phyloP scores from a whole-genome alignment of 2,329 filamentous ascomycete genomes.

The Calonectria honghensis region DNA sequence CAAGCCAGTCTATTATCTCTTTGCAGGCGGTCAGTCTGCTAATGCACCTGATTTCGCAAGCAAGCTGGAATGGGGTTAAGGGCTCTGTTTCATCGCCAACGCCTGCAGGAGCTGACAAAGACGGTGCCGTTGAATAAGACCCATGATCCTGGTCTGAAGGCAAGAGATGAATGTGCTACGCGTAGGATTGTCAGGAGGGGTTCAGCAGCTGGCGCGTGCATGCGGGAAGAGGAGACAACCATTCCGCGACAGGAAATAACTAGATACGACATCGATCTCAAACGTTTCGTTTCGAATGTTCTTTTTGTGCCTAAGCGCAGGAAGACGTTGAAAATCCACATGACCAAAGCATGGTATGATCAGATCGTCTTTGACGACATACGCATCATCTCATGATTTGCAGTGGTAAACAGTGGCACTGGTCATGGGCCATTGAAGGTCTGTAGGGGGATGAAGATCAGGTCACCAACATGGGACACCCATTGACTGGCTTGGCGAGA shows the following conservation, averaged over 20 bases:
- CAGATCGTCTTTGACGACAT: not conserved
- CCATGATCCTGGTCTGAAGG: slow-evolving; percentile 24
- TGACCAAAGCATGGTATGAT: slow-evolving; percentile 10
- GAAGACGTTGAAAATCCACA: slow-evolving; percentile 10
- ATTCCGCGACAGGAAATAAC: slow-evolving; percentile 19
- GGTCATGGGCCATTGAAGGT: not conserved
- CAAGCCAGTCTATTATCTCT: slow-evolving; percentile 15
- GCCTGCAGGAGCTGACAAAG: slow-evolving; percentile 23
- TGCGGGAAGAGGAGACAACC: slow-evolving; percentile 27
- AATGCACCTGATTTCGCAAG: slow-evolving; percentile 24
- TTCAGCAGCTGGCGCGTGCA: slow-evolving; percentile 32
- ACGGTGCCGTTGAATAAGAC: slow-evolving; percentile 5
- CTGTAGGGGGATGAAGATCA: not conserved
- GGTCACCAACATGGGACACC: not conserved
- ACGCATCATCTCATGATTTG: slow-evolving; percentile 13
- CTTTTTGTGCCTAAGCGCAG: slow-evolving; percentile 1
- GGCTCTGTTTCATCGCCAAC: not conserved
- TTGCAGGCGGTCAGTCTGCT: slow-evolving; percentile 18
- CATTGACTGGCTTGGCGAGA: slow-evolving; percentile 8
- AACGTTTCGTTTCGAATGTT: slow-evolving; percentile 22
- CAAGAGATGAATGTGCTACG: not conserved
- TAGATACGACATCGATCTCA: slow-evolving; percentile 17
- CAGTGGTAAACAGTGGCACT: slow-evolving; percentile 3
- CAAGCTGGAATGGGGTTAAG: slow-evolving; percentile 18
- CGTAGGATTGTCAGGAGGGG: slow-evolving; percentile 18